These are phyloP conservation scores for Malus fusca DNA, from an alignment of 306 rosid species.

Conservation along the genomic window DNA sequence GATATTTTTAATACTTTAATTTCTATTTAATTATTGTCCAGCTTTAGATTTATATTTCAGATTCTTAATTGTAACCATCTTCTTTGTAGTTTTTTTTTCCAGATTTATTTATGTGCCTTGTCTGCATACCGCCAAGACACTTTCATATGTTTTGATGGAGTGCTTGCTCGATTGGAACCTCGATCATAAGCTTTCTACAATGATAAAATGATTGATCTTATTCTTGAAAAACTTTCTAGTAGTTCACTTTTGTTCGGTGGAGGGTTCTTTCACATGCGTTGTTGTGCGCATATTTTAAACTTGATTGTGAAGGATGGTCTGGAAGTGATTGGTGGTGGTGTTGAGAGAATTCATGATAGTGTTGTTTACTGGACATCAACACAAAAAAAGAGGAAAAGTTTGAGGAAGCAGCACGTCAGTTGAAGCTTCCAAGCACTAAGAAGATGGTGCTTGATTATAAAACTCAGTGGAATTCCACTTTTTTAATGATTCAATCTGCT, in stretches of 20 bases:
- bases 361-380: background rate
- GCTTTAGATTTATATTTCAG: background rate
- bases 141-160: background rate
- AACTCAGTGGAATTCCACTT: no score
- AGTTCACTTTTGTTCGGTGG: background rate
- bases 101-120: slow-evolving; percentile 1
- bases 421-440: no score
- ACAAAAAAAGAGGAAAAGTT: background rate
- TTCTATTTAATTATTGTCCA: background rate
- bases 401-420: no score
- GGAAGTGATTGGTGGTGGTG: background rate
- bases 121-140: background rate
- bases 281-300: background rate
- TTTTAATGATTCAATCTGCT: no score
- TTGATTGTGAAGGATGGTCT: background rate
- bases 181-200: background rate
- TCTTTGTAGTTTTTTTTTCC: background rate
- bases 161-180: background rate
- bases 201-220: background rate
- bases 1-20: background rate
- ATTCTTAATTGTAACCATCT: background rate
- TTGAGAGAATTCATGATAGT: background rate
- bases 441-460: no score
- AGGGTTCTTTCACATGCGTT: background rate
- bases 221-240: background rate